A percentile compares a stretch with the other conserved stretches of the same genome.
Evolutionary conservation across 1,284 basidiomycete species (phyloP).

Genomic region (Ceratobasidium papillatum): DNA sequence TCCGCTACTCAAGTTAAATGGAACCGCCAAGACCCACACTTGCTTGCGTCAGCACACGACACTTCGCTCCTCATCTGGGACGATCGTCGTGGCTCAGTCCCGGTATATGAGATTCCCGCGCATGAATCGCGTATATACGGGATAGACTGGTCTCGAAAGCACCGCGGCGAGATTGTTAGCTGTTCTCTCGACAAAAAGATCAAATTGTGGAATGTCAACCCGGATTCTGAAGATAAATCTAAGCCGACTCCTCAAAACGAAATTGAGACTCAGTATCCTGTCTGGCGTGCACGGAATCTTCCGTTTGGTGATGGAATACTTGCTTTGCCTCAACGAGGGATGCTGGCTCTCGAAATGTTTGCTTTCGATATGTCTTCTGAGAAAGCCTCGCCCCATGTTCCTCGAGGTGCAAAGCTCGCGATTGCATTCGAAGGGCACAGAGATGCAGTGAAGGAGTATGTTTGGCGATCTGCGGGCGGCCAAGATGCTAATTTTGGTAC

Average conservation of each 20-base stretch:
- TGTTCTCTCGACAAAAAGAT: conserved; percentile 93
- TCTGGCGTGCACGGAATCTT: conserved; percentile 92
- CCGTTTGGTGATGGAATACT: conserved; percentile 93
- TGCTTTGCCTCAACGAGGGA: conserved; percentile 89
- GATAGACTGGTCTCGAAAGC: conserved; percentile 88
- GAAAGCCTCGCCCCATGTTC: conserved; percentile 51
- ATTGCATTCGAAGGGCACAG: conserved; percentile 88
- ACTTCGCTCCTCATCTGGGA: conserved; percentile 89
- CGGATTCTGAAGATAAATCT: conserved; percentile 38
- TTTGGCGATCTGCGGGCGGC: conserved; percentile 80
- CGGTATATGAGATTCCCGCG: conserved; percentile 76
- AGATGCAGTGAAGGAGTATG: conserved; percentile 97
- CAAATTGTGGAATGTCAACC: conserved; percentile 76
- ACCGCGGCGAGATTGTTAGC: conserved; percentile 81
- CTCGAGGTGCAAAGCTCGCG: conserved; percentile 61
- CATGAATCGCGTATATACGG: conserved; percentile 93
- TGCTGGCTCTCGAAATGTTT: conserved; percentile 86
- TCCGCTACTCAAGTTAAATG: conserved; percentile 96
- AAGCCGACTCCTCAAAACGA: conserved; percentile 37
- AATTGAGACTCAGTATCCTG: conserved; percentile 85
- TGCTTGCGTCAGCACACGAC: conserved; percentile 87
- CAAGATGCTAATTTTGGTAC: conserved; percentile 50
- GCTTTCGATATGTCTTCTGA: conserved; percentile 14
- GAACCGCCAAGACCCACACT: conserved; percentile 85
- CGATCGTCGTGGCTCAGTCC: conserved; percentile 80